Percentiles rank a stretch among this genome's conserved stretches.
These are phyloP conservation scores for Vicia faba DNA, from an alignment of 306 rosid species.

Conservation along the genomic window DNA sequence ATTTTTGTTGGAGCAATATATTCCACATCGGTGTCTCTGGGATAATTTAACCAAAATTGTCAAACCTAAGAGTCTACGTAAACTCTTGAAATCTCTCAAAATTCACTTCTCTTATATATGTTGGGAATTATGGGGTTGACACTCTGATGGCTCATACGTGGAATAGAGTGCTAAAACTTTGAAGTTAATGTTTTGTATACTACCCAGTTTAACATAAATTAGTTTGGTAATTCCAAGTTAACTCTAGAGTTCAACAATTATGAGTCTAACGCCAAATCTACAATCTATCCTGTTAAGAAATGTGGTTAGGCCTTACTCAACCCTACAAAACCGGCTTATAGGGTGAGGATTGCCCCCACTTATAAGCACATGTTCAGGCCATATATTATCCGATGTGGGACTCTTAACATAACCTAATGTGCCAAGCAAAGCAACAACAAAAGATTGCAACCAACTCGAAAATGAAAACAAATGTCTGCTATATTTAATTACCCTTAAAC, in stretches of 20 bases:
- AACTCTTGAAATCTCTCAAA: background rate
- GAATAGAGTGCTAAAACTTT: background rate
- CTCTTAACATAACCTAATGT: slow-evolving; percentile 2
- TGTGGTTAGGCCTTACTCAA: too few species aligned
- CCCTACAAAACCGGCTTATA: too few species aligned
- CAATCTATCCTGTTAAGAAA: too few species aligned
- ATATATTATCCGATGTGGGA: too few species aligned
- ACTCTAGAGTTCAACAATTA: background rate
- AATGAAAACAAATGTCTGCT: slow-evolving; percentile 9
- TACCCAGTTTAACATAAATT: background rate
- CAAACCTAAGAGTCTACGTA: background rate
- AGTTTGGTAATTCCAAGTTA: background rate
- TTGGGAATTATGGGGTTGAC: background rate
- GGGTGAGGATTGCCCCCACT: too few species aligned
- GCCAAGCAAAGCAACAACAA: background rate
- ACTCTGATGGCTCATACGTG: background rate
- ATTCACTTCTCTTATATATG: background rate
- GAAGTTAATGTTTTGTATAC: background rate
- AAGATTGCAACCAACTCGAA: slow-evolving; percentile 12
- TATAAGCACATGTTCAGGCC: too few species aligned
- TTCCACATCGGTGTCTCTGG: background rate
- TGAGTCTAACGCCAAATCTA: background rate
- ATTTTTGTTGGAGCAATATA: background rate
- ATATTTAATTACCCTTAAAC: slow-evolving; percentile 17
- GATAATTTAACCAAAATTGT: background rate